Evolutionary conservation across 805 yeast species (phyloP), one percentile per base, ranked within the genome.

Genomic region (Pichia insulana): DNA sequence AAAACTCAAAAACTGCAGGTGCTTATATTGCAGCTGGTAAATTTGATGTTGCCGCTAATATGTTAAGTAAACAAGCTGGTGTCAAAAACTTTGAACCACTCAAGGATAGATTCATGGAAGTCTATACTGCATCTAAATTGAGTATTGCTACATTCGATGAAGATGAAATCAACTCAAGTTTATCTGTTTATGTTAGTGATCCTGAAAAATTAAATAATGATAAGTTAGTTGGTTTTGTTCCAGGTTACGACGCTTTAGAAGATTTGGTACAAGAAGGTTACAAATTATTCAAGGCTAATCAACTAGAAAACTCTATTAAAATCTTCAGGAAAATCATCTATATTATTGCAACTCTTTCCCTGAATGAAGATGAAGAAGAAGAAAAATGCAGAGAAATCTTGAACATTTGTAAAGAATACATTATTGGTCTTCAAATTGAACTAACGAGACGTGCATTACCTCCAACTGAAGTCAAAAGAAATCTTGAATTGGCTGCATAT

Each of bases 21-120:
- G 87, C 86, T 22, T 85, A 87, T 54, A 88, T 83, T 55, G 97
- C 98, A 2, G 88, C 96, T 2, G 99, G 99, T 54, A 84, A 94
- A 4, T 90, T 90, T 59, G 97, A 88, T 51, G 83, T 90, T 41
- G 99, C 97, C 31, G 92, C 96, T 32, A 94, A 88, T 55, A 75
- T 94, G 58, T 73, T 92, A 55, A 79, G 82, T 68, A 83, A 90
- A 56, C 98, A 94, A 64, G 70, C 81, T 36, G 98, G 97, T 54
- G 76, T 86, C 40, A 80, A 76, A 22, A 72, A 85, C 52, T 90
- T 94, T 59, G 95, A 80, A 56, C 97, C 97, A 12, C 73, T 92
- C 53, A 79, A 90, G 65, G 59, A 70, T 25, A 74, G 96, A 47
- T 92, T 92, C 68, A 52, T 84, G 60, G 90, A 87, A 54, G 82